Conservation (phyloP, 805 yeast species). For the Saccharomycopsis schoenii region DNA sequence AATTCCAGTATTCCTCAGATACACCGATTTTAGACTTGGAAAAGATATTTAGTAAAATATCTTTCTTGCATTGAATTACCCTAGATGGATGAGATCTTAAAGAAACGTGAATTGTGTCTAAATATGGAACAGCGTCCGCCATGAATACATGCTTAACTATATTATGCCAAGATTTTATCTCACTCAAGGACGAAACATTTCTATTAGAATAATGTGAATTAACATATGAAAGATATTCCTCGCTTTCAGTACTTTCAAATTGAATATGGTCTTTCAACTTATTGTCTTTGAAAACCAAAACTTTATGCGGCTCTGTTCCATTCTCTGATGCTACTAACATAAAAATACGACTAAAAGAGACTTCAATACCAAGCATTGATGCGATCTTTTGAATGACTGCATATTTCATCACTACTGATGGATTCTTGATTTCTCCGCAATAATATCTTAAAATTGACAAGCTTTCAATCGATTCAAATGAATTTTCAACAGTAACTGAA, state of each 20-base stretch:
- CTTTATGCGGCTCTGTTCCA: neutral
- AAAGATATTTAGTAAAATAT: neutral
- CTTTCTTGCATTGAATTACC: neutral
- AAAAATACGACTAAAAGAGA: neutral
- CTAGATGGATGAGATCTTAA: neutral
- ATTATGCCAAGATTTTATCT: neutral
- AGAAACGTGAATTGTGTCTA: neutral
- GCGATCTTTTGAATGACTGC: constrained; percentile 6
- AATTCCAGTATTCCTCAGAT: neutral
- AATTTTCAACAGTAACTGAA: neutral
- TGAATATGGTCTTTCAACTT: neutral
- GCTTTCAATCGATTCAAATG: neutral
- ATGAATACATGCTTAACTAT: neutral
- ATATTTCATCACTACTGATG: neutral
- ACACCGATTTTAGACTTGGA: neutral
- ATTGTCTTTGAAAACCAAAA: neutral
- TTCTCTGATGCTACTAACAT: neutral
- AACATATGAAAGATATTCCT: neutral
- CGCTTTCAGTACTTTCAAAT: neutral
- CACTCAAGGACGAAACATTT: neutral
- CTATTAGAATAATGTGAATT: neutral
- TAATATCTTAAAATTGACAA: neutral
- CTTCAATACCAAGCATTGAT: neutral
- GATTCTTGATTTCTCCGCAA: neutral
- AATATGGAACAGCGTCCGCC: neutral